Evolutionary conservation across 352 stramenopile genomes (phyloP).

Genomic region (Globisporangium acanthophoron): DNA sequence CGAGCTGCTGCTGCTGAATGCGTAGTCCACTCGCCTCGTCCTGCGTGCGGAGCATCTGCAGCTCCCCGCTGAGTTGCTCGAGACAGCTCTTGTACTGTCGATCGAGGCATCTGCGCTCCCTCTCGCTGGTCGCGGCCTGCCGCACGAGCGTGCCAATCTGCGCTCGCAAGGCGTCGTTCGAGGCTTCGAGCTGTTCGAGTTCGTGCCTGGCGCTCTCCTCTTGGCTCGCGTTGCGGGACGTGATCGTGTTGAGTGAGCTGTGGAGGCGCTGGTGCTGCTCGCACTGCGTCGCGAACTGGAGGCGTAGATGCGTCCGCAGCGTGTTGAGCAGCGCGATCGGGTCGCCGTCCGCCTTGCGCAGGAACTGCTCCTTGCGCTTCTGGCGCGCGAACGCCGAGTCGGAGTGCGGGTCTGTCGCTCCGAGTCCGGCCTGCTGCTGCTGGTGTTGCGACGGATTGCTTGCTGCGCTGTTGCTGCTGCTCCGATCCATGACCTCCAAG

Average conservation of each 20-base stretch:
- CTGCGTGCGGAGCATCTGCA: slow-evolving; percentile 14
- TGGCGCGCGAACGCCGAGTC: slow-evolving; percentile 35
- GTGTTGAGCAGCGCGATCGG: slow-evolving; percentile 65
- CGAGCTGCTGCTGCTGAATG: slow-evolving; percentile 5
- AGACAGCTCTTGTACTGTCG: slow-evolving; percentile 31
- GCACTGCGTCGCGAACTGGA: slow-evolving; percentile 51
- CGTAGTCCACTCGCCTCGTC: slow-evolving; percentile 8
- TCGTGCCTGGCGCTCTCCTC: slow-evolving; percentile 31
- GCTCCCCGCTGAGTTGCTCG: slow-evolving; percentile 23
- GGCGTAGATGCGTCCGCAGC: slow-evolving; percentile 58
- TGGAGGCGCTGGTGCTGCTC: slow-evolving; percentile 24
- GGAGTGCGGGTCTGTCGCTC: neutral
- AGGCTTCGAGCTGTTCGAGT: slow-evolving; percentile 27
- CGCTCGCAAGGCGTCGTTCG: slow-evolving; percentile 16
- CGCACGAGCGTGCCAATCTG: slow-evolving; percentile 22
- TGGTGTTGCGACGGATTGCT: neutral
- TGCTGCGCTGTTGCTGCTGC: neutral
- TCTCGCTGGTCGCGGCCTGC: slow-evolving; percentile 26
- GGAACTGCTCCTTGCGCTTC: slow-evolving; percentile 50
- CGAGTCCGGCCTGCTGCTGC: slow-evolving; percentile 4
- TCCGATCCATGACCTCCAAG: slow-evolving; percentile 59
- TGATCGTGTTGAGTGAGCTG: slow-evolving; percentile 21
- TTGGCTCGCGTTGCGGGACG: slow-evolving; percentile 20
- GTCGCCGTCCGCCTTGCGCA: slow-evolving; percentile 53
- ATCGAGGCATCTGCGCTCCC: slow-evolving; percentile 20